Percentiles rank a stretch among this genome's conserved stretches.
Conservation (phyloP, 2,329 filamentous ascomycete species). For the Penicillium sclerotigenum region DNA sequence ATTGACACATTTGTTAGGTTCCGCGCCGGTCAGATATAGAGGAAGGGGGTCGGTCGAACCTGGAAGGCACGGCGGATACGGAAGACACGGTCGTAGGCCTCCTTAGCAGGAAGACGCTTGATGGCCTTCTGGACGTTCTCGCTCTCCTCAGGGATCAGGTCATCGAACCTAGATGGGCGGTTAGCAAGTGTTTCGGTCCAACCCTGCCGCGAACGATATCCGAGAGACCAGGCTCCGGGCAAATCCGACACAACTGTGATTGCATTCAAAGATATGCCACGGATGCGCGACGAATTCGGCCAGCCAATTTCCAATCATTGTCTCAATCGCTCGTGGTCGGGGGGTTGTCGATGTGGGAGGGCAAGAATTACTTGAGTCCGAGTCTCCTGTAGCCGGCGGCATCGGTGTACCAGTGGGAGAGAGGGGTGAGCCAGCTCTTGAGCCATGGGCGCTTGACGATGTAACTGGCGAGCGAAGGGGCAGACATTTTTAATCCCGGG, state of each 20-base stretch:
- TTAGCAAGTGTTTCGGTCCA: constrained; percentile 15
- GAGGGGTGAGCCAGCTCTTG: constrained; percentile 70
- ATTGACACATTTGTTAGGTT: constrained; percentile 21
- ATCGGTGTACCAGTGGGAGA: constrained; percentile 85
- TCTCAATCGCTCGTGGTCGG: constrained; percentile 13
- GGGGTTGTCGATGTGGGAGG: constrained; percentile 11
- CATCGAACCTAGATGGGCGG: constrained; percentile 68
- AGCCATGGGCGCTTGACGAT: constrained; percentile 86
- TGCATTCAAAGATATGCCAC: neutral
- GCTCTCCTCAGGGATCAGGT: constrained; percentile 90
- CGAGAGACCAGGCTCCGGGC: constrained; percentile 12
- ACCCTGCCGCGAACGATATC: constrained; percentile 10
- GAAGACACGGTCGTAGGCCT: constrained; percentile 95
- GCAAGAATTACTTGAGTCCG: constrained; percentile 70
- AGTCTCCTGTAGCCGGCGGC: constrained; percentile 90
- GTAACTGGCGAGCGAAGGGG: constrained; percentile 69
- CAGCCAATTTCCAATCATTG: neutral
- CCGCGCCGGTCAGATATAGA: constrained; percentile 6
- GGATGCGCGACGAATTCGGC: neutral
- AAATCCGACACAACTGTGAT: constrained; percentile 12
- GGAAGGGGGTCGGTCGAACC: constrained; percentile 46
- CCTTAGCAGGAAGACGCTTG: constrained; percentile 83
- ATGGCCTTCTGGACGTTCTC: constrained; percentile 82
- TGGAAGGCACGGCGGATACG: constrained; percentile 94
- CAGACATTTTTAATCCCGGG: constrained; percentile 58